phyloP scores from a whole-genome alignment of 139 green algal genomes.

The Haematococcus sp. region DNA sequence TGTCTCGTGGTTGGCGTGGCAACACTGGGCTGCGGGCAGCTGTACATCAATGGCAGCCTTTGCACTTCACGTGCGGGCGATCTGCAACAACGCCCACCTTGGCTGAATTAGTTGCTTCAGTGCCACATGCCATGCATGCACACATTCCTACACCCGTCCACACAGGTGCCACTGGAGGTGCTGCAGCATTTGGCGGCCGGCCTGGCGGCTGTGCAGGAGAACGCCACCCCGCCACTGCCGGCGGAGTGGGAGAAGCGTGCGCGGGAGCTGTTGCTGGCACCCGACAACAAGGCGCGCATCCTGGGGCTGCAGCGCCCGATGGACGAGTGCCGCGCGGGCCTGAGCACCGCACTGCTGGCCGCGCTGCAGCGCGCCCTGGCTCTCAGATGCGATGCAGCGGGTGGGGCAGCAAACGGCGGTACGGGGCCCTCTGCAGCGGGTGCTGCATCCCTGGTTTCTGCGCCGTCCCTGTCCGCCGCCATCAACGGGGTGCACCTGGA shows the following conservation, averaged over 20 bases:
- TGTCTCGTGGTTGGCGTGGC: no score
- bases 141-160: background rate
- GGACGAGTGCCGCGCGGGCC: conserved; percentile 6
- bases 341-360: conserved; percentile 1
- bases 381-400: background rate
- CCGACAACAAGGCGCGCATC: conserved; percentile 9
- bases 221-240: conserved; percentile 17
- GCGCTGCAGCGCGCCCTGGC: background rate
- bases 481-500: no score
- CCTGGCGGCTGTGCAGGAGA: conserved; percentile 12
- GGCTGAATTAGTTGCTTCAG: no score
- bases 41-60: no score
- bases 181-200: conserved; percentile 29
- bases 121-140: background rate
- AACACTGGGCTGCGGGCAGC: no score
- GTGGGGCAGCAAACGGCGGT: no score
- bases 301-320: conserved; percentile 26
- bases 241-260: conserved; percentile 22
- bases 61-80: no score
- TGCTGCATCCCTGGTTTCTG: no score
- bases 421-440: no score
- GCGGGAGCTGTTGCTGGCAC: conserved; percentile 29
- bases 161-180: conserved; percentile 28
- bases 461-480: no score
- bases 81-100: no score